These are phyloP conservation scores for Tetramitus jugosus DNA, from an alignment of 208 protist species.

Conservation along the genomic window DNA sequence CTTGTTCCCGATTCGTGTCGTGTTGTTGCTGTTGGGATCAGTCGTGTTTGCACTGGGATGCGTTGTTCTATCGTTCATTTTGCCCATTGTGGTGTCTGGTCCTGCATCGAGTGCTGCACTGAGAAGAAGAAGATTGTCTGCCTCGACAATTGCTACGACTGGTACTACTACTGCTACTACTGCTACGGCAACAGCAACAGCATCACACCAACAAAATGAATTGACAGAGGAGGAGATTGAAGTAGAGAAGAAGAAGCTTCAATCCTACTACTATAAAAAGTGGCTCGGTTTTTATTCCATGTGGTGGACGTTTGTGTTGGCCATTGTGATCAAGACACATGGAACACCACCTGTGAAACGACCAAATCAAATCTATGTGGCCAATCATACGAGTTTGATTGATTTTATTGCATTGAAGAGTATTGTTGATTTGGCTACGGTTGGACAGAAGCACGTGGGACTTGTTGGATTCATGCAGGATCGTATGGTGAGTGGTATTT, in stretches of 20 bases:
- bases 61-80: not conserved
- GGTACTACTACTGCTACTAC: too few species aligned
- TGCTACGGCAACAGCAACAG: too few species aligned
- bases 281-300: conserved; percentile 13
- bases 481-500: conserved; percentile 30
- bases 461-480: conserved; percentile 39
- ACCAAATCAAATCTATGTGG: conserved; percentile 35
- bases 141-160: not conserved
- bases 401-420: conserved; percentile 31
- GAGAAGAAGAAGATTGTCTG: not conserved
- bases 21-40: conserved; percentile 28
- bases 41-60: too few species aligned
- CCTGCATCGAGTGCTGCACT: too few species aligned
- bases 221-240: not conserved
- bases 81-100: conserved; percentile 21
- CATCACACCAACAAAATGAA: not conserved
- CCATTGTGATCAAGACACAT: conserved; percentile 29
- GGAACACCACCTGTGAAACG: conserved; percentile 25
- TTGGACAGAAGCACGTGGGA: conserved; percentile 38
- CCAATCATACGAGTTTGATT: conserved; percentile 36
- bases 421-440: not conserved
- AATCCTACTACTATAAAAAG: not conserved
- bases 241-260: not conserved
- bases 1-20: conserved; percentile 27
- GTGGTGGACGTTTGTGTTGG: conserved; percentile 8